Evolutionary conservation across 2,329 filamentous ascomycete species (phyloP), one percentile per base, ranked within the genome.

Genomic region (Coleophoma cylindrospora): DNA sequence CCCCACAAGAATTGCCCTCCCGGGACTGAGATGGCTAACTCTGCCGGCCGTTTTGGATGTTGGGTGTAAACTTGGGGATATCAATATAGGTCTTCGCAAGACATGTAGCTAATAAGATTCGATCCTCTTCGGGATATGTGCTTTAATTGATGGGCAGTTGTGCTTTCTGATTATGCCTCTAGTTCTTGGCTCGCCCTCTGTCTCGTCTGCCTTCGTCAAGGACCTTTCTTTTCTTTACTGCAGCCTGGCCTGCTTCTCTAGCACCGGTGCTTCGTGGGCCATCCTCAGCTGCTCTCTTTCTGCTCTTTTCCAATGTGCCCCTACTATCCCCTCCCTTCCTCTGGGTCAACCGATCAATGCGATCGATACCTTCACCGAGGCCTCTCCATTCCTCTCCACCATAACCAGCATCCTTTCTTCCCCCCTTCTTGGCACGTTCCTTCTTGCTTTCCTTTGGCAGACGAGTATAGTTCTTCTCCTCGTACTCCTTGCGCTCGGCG

Each of bases 341-440:
- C 68, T 82, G 83, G 7, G 91, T 96, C 63, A 96, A 74, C 54
- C 84, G 78, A 60, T 91, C 86, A 68, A 96, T 96, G 41, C 92
- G 79, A 69, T 96, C 89, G 47, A 91, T 81, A 8, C 91, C 90
- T 65, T 91, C 86, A 50, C 89, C 89, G 41, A 99, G 73, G 22
- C 87, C 84, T 56, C 86, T 81, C 89, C 91, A 97, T 65, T 97
- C 94, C 70, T 97, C 94, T 47, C 94, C 94, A 54, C 92, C 92
- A 70, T 88, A 96, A 68, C 76, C 84, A 70, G 61, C 72, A 65
- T 74, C 69, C 50, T 63, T 64, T 40, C 66, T 68, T 3, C 67
- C 73, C 32, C 73, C 72, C 65, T 79, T 76, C 66, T 80, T 83
- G 73, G 87, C 86, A 44, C 82, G 79, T 5, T 96, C 91, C 72